phyloP scores from a whole-genome alignment of 2,329 filamentous ascomycete species.

The Aspergillus novofumigatus region DNA sequence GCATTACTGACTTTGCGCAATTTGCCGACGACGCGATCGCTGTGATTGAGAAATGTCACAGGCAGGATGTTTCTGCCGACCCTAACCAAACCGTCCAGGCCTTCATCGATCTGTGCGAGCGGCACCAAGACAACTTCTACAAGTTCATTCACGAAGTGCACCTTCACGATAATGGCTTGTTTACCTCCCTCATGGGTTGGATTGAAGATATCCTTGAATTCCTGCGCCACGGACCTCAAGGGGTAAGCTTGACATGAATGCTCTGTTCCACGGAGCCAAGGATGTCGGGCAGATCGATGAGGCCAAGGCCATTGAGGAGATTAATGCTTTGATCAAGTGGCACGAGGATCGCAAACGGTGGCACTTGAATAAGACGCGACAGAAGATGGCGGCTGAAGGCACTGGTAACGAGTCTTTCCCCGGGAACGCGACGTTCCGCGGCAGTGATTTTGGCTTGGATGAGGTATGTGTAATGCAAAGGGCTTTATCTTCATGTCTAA shows the following conservation, averaged over 20 bases:
- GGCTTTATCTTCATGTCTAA: slow-evolving; percentile 11
- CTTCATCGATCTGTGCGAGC: slow-evolving; percentile 92
- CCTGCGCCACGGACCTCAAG: slow-evolving; percentile 75
- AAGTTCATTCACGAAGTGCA: slow-evolving; percentile 99
- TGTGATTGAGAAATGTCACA: slow-evolving; percentile 65
- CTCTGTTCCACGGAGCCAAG: slow-evolving; percentile 76
- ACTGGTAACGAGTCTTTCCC: slow-evolving; percentile 48
- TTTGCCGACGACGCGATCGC: slow-evolving; percentile 92
- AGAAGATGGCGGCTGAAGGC: slow-evolving; percentile 95
- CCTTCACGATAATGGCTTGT: slow-evolving; percentile 91
- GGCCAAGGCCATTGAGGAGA: slow-evolving; percentile 69
- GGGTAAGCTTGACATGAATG: slow-evolving; percentile 93
- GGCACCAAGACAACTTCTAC: slow-evolving; percentile 96
- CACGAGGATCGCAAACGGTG: slow-evolving; percentile 95
- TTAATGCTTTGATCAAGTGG: slow-evolving; percentile 84
- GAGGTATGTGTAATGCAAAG: slow-evolving; percentile 48
- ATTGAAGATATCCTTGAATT: slow-evolving; percentile 94
- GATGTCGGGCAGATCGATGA: slow-evolving; percentile 66
- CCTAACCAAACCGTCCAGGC: slow-evolving; percentile 97
- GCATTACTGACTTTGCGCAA: slow-evolving; percentile 89
- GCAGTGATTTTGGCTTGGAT: slow-evolving; percentile 85
- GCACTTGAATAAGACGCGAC: slow-evolving; percentile 95
- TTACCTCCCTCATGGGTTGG: slow-evolving; percentile 95
- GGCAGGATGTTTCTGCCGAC: slow-evolving; percentile 82
- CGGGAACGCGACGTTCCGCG: slow-evolving; percentile 60